Base-by-base conservation (phyloP, 2,329 filamentous ascomycete genomes). In the Nannizziopsis arthrosporioides region DNA sequence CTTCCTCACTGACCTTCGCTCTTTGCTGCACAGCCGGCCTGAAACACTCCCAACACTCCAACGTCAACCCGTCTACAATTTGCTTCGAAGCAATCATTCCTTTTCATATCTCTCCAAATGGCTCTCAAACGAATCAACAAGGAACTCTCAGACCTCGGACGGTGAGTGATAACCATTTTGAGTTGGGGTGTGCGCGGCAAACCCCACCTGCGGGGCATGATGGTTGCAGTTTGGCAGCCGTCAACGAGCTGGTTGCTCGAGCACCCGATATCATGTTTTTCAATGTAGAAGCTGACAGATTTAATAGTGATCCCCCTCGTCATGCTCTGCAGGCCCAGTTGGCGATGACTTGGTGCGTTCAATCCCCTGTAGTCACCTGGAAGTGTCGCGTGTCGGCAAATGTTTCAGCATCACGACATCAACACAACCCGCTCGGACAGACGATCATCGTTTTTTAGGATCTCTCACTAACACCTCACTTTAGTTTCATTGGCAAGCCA, bases 401-500 rank as follows among this genome's bases (percentile, higher is more conserved):
- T 34, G 36, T 45, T 43, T 50, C 48, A 47, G 34, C 22, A 31
- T 53, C 48, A 51, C 49, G 50, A 44, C 19, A 17, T 27, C 41
- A 40, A 45, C 34, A 37, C 32, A 45, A 36, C 45, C 22, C 4
- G 27, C 15, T n/a, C 48, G 11, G 30, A 10, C 7, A 27, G 17
- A 14, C 9, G 8, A 31, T 35, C 14, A 10, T 15, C 27, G 22
- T 42, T 43, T 19, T 17, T 32, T 12, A 32, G 42, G 30, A 40
- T 41, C 3, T 11, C 36, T 31, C 14, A 30, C 9, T 17, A 43
- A 47, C 19, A 50, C 22, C 12, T 10, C 39, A 9, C 15, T 30
- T 42, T 61, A 98, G 90, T 98, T 98, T 68, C 92, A 96, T 81
- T 98, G 92, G 92, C 92, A 98, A 82, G 92, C 92, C 63, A 98